Base-by-base conservation (phyloP, 2,329 filamentous ascomycete species). In the Phialemoniopsis sp. region DNA sequence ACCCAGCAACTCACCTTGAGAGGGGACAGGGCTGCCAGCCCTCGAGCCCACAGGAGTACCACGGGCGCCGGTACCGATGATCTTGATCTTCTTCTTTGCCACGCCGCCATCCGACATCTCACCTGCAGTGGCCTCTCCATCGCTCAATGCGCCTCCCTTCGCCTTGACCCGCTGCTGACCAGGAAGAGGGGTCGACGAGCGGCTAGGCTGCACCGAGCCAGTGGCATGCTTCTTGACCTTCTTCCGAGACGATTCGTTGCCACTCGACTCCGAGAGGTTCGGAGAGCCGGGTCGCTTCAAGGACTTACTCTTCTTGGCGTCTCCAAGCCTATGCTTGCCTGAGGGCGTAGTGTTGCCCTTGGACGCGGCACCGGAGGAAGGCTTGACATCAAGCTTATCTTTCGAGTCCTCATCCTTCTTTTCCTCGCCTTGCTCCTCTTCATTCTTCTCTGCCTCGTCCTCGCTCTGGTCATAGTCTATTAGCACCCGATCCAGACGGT, bases 221-320 rank as follows among this genome's bases (percentile, higher is more conserved):
- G 57, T 60, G 2, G 63, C 62, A 45, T 79, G 75, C 57, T 85
- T 85, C 66, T 84, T 87, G 56, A 85, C 79, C 58, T 76, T 78
- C 65, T 93, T 89, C 48, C 85, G 84, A 17, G 82, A 80, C 1
- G 87, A 91, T 59, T 97, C 91, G 51, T 90, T 94, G 38, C 89
- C 91, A 58, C 89, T 95, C 9, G 89, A 89, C 58, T 97, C 91
- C 3, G 89, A 96, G 26, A 87, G 73, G 47, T 90, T 85, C 4
- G 90, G 89, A 13, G 89, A 95, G 14, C 89, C 89, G 26, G 87
- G 77, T 21, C 91, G 82, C 67, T 96, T 96, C 38, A 91, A 76
- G 26, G 72, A 73, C 54, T 80, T 82, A 51, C 63, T 61, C 56
- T 78, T 79, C 59, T 77, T 79, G 10, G 69, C 60, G 26, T 76